Evolutionary conservation across 2,329 filamentous ascomycete genomes (phyloP).

Genomic region (Scedosporium apiospermum): DNA sequence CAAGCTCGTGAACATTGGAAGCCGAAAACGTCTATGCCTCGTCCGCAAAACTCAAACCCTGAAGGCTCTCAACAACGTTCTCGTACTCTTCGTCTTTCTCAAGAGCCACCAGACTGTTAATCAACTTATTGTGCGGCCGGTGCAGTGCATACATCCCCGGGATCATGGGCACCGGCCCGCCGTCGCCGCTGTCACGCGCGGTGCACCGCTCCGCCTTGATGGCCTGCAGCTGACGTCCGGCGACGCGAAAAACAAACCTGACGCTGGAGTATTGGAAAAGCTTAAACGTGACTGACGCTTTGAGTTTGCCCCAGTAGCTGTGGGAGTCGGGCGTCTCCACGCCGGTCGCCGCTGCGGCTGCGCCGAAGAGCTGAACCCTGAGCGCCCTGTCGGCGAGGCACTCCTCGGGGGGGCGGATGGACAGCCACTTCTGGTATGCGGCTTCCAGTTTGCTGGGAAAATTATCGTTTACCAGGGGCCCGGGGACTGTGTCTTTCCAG

Average conservation of each 20-base stretch:
- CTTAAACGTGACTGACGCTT: constrained; percentile 39
- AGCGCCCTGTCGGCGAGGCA: constrained; percentile 16
- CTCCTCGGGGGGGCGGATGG: constrained; percentile 25
- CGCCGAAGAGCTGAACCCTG: constrained; percentile 16
- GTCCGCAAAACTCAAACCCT: too few relatives aligned
- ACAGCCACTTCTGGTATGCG: constrained; percentile 30
- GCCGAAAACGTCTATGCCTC: too few relatives aligned
- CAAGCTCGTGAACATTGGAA: too few relatives aligned
- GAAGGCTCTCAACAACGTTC: too few relatives aligned
- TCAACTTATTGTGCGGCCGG: constrained; percentile 23
- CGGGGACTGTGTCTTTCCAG: constrained; percentile 22
- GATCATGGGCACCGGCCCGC: constrained; percentile 22
- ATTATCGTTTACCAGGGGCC: constrained; percentile 8
- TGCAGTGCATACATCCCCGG: constrained; percentile 25
- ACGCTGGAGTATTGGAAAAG: not conserved
- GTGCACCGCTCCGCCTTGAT: constrained; percentile 1
- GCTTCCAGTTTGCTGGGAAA: constrained; percentile 15
- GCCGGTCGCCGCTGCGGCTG: too few relatives aligned
- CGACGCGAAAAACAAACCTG: constrained; percentile 36
- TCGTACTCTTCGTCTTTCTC: too few relatives aligned
- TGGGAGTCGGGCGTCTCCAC: not conserved
- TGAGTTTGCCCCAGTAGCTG: constrained; percentile 37
- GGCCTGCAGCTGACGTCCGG: constrained; percentile 28
- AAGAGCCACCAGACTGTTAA: constrained; percentile 12
- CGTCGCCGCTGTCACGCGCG: constrained; percentile 6